phyloP scores from a whole-genome alignment of 768 basidiomycete species.

The Gymnopilus dilepis region DNA sequence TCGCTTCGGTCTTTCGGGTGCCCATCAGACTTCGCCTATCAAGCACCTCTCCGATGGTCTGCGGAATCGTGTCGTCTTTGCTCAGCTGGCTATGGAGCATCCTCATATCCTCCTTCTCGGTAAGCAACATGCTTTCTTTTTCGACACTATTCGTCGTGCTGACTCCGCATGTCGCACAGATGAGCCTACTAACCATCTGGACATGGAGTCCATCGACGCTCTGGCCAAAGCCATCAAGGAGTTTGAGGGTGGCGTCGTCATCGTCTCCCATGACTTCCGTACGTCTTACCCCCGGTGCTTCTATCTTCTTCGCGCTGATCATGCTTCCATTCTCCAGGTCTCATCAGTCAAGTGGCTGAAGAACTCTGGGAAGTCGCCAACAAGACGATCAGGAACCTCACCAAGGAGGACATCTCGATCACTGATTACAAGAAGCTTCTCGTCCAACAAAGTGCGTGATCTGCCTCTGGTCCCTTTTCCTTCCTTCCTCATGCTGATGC shows the following conservation, averaged over 20 bases:
- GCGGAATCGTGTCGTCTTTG: constrained; percentile 96
- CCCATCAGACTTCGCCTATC: constrained; percentile 95
- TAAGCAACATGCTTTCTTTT: constrained; percentile 36
- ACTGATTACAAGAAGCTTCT: constrained; percentile 92
- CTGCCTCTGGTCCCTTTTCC: neutral
- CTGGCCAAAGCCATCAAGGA: constrained; percentile 95
- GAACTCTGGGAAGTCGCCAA: constrained; percentile 99
- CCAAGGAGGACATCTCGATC: constrained; percentile 90
- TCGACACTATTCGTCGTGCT: neutral
- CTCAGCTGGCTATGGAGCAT: constrained; percentile 96
- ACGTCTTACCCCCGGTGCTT: constrained; percentile 34
- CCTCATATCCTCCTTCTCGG: constrained; percentile 92
- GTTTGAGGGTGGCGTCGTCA: constrained; percentile 97
- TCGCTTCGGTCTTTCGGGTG: constrained; percentile 91
- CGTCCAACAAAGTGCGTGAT: constrained; percentile 72
- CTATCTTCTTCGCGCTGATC: neutral
- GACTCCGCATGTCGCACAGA: constrained; percentile 46
- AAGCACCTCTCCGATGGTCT: constrained; percentile 94
- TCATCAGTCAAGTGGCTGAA: constrained; percentile 97
- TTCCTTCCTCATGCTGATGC: neutral
- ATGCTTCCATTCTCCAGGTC: constrained; percentile 49
- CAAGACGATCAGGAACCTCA: constrained; percentile 90
- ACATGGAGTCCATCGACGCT: constrained; percentile 98
- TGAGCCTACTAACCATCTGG: constrained; percentile 97
- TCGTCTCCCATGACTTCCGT: constrained; percentile 99